Evolutionary conservation across 192 early-diverging fungal genomes (phyloP).

Genomic region (Coemansia sp.): DNA sequence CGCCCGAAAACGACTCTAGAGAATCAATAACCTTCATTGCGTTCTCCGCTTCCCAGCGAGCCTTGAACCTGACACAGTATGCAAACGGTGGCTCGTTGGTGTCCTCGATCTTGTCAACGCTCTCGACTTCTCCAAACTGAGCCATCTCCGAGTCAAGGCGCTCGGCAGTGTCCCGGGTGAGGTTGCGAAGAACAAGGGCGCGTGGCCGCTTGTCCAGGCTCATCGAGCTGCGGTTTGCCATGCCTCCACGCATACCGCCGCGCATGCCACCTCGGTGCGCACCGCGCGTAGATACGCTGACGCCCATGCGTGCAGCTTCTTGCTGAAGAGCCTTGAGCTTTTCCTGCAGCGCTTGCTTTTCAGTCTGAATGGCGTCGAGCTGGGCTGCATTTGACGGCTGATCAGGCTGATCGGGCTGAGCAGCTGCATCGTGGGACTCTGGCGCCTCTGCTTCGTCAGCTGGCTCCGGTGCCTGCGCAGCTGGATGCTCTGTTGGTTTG

Average conservation of each 20-base stretch:
- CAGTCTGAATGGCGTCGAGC: conserved; percentile 9
- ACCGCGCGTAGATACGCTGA: not conserved
- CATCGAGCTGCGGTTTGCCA: conserved; percentile 25
- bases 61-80: conserved; percentile 35
- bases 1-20: conserved; percentile 28
- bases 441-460: not conserved
- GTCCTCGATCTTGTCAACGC: conserved; percentile 26
- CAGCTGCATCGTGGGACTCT: not conserved
- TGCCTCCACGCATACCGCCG: conserved; percentile 5
- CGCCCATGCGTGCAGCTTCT: conserved; percentile 31
- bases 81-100: conserved; percentile 26
- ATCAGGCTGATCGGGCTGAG: not conserved
- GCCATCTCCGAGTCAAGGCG: conserved; percentile 37
- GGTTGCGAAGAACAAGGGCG: conserved; percentile 36
- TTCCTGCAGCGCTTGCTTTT: conserved; percentile 35
- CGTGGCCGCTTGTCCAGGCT: conserved; percentile 47
- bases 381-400: not conserved
- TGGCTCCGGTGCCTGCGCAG: not conserved
- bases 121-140: conserved; percentile 46
- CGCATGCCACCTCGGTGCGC: conserved; percentile 12
- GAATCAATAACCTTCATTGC: conserved; percentile 28
- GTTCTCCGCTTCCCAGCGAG: conserved; percentile 47
- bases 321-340: conserved; percentile 35
- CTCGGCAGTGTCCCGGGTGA: conserved; percentile 28
- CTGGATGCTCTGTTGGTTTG: not conserved